These are phyloP conservation scores for Wickerhamiella shivajii DNA, from an alignment of 805 yeast genomes.

Conservation along the genomic window DNA sequence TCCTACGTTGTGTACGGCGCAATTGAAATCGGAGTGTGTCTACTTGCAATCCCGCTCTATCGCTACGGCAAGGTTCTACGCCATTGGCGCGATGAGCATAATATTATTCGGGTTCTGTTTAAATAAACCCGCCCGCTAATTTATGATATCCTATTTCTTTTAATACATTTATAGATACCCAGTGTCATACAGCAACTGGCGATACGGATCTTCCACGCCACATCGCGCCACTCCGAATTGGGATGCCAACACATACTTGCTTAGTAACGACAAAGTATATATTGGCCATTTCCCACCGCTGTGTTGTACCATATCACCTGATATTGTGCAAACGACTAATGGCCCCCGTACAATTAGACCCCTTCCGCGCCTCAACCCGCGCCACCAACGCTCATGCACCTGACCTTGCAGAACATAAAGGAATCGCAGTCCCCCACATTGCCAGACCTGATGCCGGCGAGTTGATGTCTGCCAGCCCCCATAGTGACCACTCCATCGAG, in stretches of 20 bases:
- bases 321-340: slow-evolving; percentile 2
- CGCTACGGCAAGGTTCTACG: slow-evolving; percentile 39
- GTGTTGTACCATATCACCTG: slow-evolving; percentile 12
- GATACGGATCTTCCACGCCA: no score
- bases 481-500: slow-evolving; percentile 1
- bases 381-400: neutral
- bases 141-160: neutral
- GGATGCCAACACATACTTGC: no score
- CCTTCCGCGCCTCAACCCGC: neutral
- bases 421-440: neutral
- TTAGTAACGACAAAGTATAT: no score
- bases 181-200: no score
- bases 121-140: slow-evolving; percentile 1
- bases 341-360: neutral
- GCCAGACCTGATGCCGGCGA: neutral
- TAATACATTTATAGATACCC: no score
- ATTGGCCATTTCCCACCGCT: no score
- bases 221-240: no score
- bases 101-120: slow-evolving; percentile 30
- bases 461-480: slow-evolving; percentile 1
- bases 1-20: slow-evolving; percentile 40
- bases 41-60: slow-evolving; percentile 37
- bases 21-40: slow-evolving; percentile 34
- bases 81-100: slow-evolving; percentile 36
- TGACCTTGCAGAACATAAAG: neutral